Evolutionary conservation across 345 rosid genomes (phyloP).

Genomic region (Populus tremula): DNA sequence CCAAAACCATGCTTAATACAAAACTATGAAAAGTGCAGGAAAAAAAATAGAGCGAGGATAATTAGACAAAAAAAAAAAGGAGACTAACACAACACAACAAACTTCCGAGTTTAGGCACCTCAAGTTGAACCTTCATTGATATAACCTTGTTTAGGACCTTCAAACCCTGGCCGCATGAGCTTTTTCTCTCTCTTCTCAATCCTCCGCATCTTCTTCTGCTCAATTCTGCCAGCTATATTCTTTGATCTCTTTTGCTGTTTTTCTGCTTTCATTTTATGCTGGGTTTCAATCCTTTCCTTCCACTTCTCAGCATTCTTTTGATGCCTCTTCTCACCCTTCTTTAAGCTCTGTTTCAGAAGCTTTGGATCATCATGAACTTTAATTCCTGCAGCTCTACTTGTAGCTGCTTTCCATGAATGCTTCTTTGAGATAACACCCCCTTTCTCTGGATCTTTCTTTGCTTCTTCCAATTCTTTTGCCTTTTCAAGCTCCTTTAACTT

Average conservation of each 20-base stretch:
- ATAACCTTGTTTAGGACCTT: slow-evolving; percentile 58
- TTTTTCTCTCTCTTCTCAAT: slow-evolving; percentile 90
- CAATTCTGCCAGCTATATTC: slow-evolving; percentile 64
- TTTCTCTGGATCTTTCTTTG: slow-evolving; percentile 73
- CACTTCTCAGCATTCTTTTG: slow-evolving; percentile 81
- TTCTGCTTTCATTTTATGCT: slow-evolving; percentile 55
- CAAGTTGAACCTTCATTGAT: slow-evolving; percentile 22
- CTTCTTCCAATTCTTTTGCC: slow-evolving; percentile 58
- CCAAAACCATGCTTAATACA: neutral
- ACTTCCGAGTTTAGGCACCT: neutral
- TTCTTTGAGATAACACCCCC: slow-evolving; percentile 57
- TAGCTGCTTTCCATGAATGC: slow-evolving; percentile 73
- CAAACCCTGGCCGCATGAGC: slow-evolving; percentile 85
- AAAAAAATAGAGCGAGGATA: neutral
- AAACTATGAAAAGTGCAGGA: neutral
- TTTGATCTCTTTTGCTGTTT: slow-evolving; percentile 74
- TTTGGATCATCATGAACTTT: slow-evolving; percentile 86
- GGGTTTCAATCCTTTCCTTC: slow-evolving; percentile 70
- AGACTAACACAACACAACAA: neutral
- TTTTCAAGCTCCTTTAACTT: slow-evolving; percentile 67
- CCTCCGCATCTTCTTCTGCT: slow-evolving; percentile 63
- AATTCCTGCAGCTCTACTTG: slow-evolving; percentile 70
- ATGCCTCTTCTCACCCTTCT: slow-evolving; percentile 65
- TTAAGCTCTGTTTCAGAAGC: slow-evolving; percentile 69
- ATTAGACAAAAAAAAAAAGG: neutral